Evolutionary conservation across 805 yeast genomes (phyloP).

Genomic region (Yarrowia phangngaensis): DNA sequence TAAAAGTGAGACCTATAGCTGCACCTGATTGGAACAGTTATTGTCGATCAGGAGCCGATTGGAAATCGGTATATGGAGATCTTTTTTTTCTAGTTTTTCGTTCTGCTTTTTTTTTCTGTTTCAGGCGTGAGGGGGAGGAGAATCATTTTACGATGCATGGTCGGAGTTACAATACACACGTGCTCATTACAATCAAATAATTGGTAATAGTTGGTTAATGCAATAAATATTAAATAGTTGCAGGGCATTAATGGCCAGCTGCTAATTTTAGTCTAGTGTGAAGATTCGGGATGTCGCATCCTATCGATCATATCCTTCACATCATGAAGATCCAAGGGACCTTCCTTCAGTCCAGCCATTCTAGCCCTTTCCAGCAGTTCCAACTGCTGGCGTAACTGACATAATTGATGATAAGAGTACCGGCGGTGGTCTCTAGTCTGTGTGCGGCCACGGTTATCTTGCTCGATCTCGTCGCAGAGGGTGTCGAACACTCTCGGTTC

Average conservation of each 20-base stretch:
- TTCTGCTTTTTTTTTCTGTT: too few relatives aligned
- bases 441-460: slow-evolving; percentile 21
- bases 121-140: too few relatives aligned
- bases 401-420: slow-evolving; percentile 18
- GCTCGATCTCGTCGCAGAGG: slow-evolving; percentile 24
- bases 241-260: too few relatives aligned
- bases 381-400: slow-evolving; percentile 15
- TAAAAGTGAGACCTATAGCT: too few relatives aligned
- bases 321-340: slow-evolving; percentile 24
- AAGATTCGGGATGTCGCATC: slow-evolving; percentile 4
- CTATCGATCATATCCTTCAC: slow-evolving; percentile 20
- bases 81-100: too few relatives aligned
- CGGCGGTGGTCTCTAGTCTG: slow-evolving; percentile 10
- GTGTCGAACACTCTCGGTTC: slow-evolving; percentile 12
- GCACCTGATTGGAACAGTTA: too few relatives aligned
- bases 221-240: slow-evolving; percentile 24
- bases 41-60: too few relatives aligned
- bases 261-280: slow-evolving; percentile 12
- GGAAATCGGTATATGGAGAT: too few relatives aligned
- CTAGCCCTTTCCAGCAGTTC: slow-evolving; percentile 19
- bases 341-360: slow-evolving; percentile 16
- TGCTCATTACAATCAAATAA: too few relatives aligned
- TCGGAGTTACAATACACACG: too few relatives aligned
- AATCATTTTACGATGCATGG: too few relatives aligned
- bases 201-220: too few relatives aligned